Percentiles rank a stretch among this genome's conserved stretches.
Evolutionary conservation across 352 stramenopile species (phyloP).

Genomic region (Aphanomyces stellatus): DNA sequence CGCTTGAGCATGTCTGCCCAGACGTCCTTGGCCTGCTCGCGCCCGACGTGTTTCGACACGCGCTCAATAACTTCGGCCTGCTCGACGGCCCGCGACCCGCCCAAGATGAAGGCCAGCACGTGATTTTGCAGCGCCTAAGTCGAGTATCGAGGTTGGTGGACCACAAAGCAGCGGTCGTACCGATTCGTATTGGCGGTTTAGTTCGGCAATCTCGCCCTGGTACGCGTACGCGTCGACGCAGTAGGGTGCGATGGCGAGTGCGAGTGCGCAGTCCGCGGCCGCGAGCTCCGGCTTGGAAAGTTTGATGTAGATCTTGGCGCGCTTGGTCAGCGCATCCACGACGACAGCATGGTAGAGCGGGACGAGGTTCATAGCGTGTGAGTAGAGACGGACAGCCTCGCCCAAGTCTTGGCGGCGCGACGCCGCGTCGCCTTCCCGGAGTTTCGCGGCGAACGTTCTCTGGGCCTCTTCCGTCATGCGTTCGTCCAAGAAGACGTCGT

Average conservation of each 20-base stretch:
- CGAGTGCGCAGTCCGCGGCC: slow-evolving; percentile 48
- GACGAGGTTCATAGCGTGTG: slow-evolving; percentile 7
- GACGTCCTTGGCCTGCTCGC: slow-evolving; percentile 50
- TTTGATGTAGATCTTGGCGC: slow-evolving; percentile 27
- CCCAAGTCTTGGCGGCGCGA: slow-evolving; percentile 38
- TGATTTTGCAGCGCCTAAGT: slow-evolving; percentile 71
- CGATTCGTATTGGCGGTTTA: slow-evolving; percentile 33
- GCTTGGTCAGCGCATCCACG: slow-evolving; percentile 17
- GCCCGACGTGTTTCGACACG: slow-evolving; percentile 51
- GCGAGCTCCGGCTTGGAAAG: slow-evolving; percentile 47
- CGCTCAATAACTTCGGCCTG: slow-evolving; percentile 66
- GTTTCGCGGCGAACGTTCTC: slow-evolving; percentile 52
- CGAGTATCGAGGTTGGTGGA: not conserved
- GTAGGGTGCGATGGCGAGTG: slow-evolving; percentile 33
- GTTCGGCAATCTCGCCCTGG: slow-evolving; percentile 40
- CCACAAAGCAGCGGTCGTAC: not conserved
- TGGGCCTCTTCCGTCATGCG: slow-evolving; percentile 23
- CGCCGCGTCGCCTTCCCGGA: slow-evolving; percentile 56
- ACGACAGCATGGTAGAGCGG: slow-evolving; percentile 3
- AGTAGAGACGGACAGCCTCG: slow-evolving; percentile 53
- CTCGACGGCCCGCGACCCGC: slow-evolving; percentile 61
- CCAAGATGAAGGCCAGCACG: slow-evolving; percentile 72
- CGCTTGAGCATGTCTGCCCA: slow-evolving; percentile 63
- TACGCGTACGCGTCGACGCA: slow-evolving; percentile 33
- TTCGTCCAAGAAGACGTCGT: slow-evolving; percentile 19